Conservation (phyloP, 768 basidiomycete genomes). For the Termitomyces eurrhizus region DNA sequence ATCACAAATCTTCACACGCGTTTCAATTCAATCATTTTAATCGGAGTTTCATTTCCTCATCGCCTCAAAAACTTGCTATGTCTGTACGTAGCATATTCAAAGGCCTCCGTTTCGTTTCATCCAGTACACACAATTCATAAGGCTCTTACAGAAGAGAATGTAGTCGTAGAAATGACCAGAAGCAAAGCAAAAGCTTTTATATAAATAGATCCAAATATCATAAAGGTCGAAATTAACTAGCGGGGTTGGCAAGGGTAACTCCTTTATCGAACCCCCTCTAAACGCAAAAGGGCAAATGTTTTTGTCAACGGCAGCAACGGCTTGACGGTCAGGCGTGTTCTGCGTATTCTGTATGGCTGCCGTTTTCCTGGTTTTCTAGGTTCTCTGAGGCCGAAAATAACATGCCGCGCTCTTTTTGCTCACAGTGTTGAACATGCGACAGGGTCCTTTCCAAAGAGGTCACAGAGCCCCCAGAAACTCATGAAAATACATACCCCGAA, state of each 20-base stretch:
- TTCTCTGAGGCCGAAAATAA: neutral
- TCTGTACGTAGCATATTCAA: neutral
- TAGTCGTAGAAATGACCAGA: neutral
- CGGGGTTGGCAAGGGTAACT: neutral
- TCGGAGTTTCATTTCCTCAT: conserved; percentile 16
- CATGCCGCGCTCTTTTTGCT: neutral
- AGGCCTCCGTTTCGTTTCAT: neutral
- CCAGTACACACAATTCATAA: neutral
- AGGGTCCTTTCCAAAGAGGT: neutral
- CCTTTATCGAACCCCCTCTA: neutral
- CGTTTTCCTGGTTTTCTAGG: neutral
- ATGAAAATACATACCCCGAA: neutral
- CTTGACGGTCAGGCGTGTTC: neutral
- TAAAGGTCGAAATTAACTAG: neutral
- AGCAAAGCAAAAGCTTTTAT: neutral
- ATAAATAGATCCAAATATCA: conserved; percentile 1
- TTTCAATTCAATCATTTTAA: conserved; percentile 10
- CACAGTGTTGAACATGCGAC: neutral
- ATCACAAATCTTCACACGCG: conserved; percentile 19
- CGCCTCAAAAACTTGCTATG: neutral
- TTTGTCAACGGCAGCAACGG: neutral
- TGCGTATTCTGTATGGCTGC: too few relatives aligned
- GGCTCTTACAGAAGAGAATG: neutral
- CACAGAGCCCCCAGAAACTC: conserved; percentile 1
- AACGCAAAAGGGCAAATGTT: neutral